Conservation (phyloP, 2,329 filamentous ascomycete species). For the Diaporthe citri region DNA sequence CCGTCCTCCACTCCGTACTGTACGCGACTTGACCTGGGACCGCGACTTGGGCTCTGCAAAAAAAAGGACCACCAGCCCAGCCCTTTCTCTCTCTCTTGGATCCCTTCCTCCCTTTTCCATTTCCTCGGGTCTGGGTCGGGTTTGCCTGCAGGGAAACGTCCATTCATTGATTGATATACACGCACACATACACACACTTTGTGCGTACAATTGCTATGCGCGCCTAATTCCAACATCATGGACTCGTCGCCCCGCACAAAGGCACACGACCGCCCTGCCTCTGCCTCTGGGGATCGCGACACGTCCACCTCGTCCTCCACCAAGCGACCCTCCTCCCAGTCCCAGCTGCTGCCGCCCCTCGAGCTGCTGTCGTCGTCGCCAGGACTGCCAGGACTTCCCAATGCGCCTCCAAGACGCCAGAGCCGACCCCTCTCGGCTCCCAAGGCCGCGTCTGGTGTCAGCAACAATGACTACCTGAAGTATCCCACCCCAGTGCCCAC, state of each 20-base stretch:
- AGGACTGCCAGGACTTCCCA: constrained; percentile 67
- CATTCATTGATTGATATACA: constrained; percentile 13
- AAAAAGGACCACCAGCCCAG: constrained; percentile 35
- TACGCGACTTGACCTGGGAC: constrained; percentile 39
- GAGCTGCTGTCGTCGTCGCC: constrained; percentile 85
- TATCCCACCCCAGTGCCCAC: constrained; percentile 96
- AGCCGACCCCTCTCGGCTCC: constrained; percentile 56
- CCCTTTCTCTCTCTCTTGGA: constrained; percentile 13
- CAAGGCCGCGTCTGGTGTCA: constrained; percentile 41
- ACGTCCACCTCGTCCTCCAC: constrained; percentile 32
- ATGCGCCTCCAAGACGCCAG: constrained; percentile 74
- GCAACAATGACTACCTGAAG: constrained; percentile 65
- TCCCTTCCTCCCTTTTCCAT: constrained; percentile 13
- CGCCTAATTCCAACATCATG: constrained; percentile 29
- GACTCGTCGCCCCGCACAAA: constrained; percentile 38
- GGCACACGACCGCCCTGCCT: constrained; percentile 33
- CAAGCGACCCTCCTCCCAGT: constrained; percentile 68
- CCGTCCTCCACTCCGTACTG: constrained; percentile 33
- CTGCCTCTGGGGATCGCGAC: constrained; percentile 29
- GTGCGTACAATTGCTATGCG: constrained; percentile 32
- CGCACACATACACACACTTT: not conserved
- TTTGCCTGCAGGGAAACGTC: constrained; percentile 33
- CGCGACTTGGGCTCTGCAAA: constrained; percentile 39
- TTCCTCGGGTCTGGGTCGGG: constrained; percentile 19
- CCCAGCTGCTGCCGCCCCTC: constrained; percentile 82